Percentiles rank a stretch among this genome's conserved stretches.
Evolutionary conservation across 2,329 filamentous ascomycete species (phyloP).

Genomic region (Epichloe baconii): DNA sequence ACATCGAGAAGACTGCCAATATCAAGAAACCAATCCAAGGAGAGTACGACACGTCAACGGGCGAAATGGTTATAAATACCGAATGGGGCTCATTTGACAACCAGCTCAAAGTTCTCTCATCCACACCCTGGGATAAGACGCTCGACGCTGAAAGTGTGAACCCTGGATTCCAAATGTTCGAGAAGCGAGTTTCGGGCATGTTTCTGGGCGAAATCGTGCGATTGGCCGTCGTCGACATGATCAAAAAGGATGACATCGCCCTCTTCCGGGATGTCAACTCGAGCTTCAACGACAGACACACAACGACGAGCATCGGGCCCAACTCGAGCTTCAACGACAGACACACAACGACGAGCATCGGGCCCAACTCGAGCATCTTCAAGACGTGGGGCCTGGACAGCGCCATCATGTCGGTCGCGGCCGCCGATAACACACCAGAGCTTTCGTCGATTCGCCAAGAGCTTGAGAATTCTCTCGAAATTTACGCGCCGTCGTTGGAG

Average conservation of each 20-base stretch:
- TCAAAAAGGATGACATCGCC: constrained; percentile 51
- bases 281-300: constrained; percentile 49
- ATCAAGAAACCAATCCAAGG: constrained; percentile 65
- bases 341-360: constrained; percentile 57
- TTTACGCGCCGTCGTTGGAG: constrained; percentile 64
- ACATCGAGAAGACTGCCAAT: constrained; percentile 80
- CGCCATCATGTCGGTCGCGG: constrained; percentile 75
- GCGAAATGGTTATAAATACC: constrained; percentile 94
- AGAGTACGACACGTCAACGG: constrained; percentile 65
- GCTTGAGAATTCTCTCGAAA: constrained; percentile 61
- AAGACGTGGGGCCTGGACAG: constrained; percentile 85
- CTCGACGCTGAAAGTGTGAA: constrained; percentile 76
- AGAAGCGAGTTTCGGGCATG: constrained; percentile 97
- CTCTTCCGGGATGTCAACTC: constrained; percentile 59
- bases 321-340: constrained; percentile 55
- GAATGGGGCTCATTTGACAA: constrained; percentile 99
- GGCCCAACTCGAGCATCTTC: constrained; percentile 52
- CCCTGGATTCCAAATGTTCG: constrained; percentile 94
- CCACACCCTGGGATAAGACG: constrained; percentile 67
- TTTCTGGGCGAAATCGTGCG: constrained; percentile 92
- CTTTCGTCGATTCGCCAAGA: constrained; percentile 63
- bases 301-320: constrained; percentile 55
- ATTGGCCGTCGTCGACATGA: constrained; percentile 57
- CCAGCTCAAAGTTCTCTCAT: constrained; percentile 73
- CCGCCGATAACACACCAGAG: constrained; percentile 62